phyloP scores from a whole-genome alignment of 148 eudicot genomes.

The Heliamphora exappendiculata region DNA sequence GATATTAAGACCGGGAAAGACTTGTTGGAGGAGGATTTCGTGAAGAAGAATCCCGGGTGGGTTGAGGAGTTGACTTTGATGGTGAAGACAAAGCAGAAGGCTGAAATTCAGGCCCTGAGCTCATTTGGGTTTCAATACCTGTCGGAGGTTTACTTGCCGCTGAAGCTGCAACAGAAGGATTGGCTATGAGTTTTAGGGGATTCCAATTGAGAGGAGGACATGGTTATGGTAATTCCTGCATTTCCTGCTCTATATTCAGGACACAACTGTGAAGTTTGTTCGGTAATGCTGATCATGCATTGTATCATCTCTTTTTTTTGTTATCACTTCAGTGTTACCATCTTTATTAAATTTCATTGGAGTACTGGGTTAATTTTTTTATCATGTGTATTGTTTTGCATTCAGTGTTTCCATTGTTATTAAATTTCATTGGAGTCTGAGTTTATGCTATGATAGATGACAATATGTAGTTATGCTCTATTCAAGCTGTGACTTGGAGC shows the following conservation, averaged over 20 bases:
- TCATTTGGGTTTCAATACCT: slow-evolving; percentile 93
- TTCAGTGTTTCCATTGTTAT: not conserved
- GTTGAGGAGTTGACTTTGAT: slow-evolving; percentile 87
- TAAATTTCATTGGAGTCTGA: not conserved
- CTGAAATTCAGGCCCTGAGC: slow-evolving; percentile 95
- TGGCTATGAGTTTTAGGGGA: slow-evolving; percentile 48
- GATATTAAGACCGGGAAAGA: slow-evolving; percentile 98
- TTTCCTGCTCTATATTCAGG: not conserved
- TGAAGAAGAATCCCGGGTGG: slow-evolving; percentile 96
- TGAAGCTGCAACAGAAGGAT: slow-evolving; percentile 89
- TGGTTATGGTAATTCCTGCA: not conserved
- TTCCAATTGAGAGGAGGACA: not conserved
- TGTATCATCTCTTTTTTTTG: not conserved
- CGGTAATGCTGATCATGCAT: not conserved
- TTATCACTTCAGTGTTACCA: not conserved
- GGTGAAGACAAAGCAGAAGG: slow-evolving; percentile 96
- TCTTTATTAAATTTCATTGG: not conserved
- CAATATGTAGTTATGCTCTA: not conserved
- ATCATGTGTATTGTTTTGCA: not conserved
- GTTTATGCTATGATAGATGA: not conserved
- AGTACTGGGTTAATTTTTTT: not conserved
- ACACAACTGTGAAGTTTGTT: not conserved
- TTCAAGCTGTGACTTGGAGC: not conserved
- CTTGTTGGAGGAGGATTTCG: slow-evolving; percentile 92
- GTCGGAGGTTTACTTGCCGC: slow-evolving; percentile 87